phyloP scores from a whole-genome alignment of 1,284 basidiomycete species.

The Boletellus dicymbophilus region DNA sequence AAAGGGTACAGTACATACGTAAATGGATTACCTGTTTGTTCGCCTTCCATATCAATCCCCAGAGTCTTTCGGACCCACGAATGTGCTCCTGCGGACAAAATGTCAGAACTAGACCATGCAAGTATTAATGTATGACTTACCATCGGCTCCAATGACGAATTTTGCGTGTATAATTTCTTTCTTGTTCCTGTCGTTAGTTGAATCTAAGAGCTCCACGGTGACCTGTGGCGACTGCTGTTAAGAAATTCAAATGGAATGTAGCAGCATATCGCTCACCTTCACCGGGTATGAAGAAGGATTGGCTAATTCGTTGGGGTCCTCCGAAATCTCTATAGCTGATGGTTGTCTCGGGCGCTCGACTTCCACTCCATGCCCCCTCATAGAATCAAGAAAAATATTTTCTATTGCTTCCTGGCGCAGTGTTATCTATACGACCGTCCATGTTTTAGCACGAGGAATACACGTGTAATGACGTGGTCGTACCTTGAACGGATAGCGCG shows the following conservation, averaged over 20 bases:
- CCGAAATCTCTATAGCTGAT: slow-evolving; percentile 50
- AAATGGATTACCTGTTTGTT: slow-evolving; percentile 49
- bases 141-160: slow-evolving; percentile 67
- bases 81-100: slow-evolving; percentile 58
- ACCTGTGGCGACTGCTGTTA: slow-evolving; percentile 33
- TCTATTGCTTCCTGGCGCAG: no score
- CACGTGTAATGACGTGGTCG: no score
- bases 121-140: slow-evolving; percentile 28
- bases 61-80: slow-evolving; percentile 77
- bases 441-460: no score
- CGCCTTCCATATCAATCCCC: slow-evolving; percentile 74
- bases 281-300: slow-evolving; percentile 54
- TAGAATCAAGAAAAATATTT: slow-evolving; percentile 70
- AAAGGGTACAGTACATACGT: not conserved
- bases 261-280: slow-evolving; percentile 42
- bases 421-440: no score
- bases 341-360: slow-evolving; percentile 64
- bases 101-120: not conserved
- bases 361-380: slow-evolving; percentile 49
- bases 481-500: no score
- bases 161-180: slow-evolving; percentile 41
- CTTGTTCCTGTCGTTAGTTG: slow-evolving; percentile 25
- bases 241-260: not conserved
- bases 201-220: slow-evolving; percentile 38
- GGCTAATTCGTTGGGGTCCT: slow-evolving; percentile 41